A percentile compares a stretch with the other conserved stretches of the same genome.
Evolutionary conservation across 2,329 filamentous ascomycete genomes (phyloP).

Genomic region (Diaporthe sp.): DNA sequence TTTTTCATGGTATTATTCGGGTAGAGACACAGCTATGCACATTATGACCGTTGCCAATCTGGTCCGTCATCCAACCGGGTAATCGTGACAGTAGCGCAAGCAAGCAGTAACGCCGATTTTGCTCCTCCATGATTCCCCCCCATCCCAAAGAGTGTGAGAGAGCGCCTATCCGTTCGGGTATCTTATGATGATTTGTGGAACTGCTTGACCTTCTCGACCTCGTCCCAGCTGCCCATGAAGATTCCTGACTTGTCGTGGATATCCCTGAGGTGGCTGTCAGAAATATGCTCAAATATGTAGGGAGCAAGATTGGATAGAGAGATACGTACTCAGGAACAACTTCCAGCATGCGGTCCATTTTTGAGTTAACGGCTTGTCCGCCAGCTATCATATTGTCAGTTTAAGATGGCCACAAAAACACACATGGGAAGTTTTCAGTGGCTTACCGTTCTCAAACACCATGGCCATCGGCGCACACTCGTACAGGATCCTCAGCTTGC

Average conservation of each 20-base stretch:
- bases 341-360: slow-evolving; percentile 91
- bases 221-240: slow-evolving; percentile 94
- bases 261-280: slow-evolving; percentile 54
- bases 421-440: no score
- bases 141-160: neutral
- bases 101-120: slow-evolving; percentile 19
- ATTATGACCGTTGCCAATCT: slow-evolving; percentile 36
- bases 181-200: slow-evolving; percentile 67
- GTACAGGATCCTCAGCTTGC: slow-evolving; percentile 96
- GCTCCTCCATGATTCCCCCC: slow-evolving; percentile 10
- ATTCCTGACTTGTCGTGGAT: slow-evolving; percentile 98
- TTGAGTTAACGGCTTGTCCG: slow-evolving; percentile 90
- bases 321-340: slow-evolving; percentile 77
- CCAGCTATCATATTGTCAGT: slow-evolving; percentile 74
- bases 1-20: slow-evolving; percentile 29
- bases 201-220: slow-evolving; percentile 94
- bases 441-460: slow-evolving; percentile 94
- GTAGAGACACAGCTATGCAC: slow-evolving; percentile 34
- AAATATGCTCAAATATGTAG: neutral
- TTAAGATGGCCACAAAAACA: no score
- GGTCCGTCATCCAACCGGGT: slow-evolving; percentile 18
- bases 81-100: slow-evolving; percentile 19
- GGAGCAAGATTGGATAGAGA: neutral
- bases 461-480: slow-evolving; percentile 99
- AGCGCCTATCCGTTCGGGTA: slow-evolving; percentile 18